Evolutionary conservation across 257 asterid species (phyloP), one percentile per base, ranked within the genome.

Genomic region (Capsicum pubescens): DNA sequence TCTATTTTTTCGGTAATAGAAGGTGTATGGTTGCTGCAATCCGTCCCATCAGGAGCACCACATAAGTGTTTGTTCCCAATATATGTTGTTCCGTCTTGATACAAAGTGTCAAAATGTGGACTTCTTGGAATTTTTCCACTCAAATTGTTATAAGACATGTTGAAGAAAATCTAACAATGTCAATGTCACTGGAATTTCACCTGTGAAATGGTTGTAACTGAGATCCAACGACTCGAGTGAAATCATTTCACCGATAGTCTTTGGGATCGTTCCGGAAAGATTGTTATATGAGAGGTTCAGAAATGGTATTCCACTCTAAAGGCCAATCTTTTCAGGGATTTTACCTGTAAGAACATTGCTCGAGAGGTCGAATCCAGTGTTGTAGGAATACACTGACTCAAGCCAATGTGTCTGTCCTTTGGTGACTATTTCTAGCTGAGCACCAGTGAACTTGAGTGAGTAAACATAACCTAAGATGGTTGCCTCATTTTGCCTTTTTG

Each of bases 121-220:
- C 32, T 42, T 0, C 16, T 57, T 56, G 85, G 85, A 56, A 83
- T 39, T 2, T 2, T 15, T 14, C 85, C 85, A 14, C 81, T 67
- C 85, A 83, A 83, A 57, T 83, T 83, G 82, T 83, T 83, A 54
- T 36, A 83, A 7, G 85, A 83, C 15, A 83, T 3, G 42, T 83
- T 57, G 36, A 14, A 83, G 85, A 8, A 61, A 61, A 63, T 81
- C 76, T 19, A 81, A 54, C 76, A 39, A 7, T 63, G 76, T 2
- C 0, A 56, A 15, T 70, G 85, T 69, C 3, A 35, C 46, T 19
- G 85, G 82, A 69, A 83, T 83, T 54, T 83, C 85, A 2, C 81
- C 85, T 64, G 3, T 83, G 1, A 83, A 48, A 8, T 56, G 63
- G 19, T 70, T 83, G 3, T 50, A 55, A 0, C 85, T 70, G 1